phyloP scores from a whole-genome alignment of 441 rosid genomes.

The Eutrema salsugineum region DNA sequence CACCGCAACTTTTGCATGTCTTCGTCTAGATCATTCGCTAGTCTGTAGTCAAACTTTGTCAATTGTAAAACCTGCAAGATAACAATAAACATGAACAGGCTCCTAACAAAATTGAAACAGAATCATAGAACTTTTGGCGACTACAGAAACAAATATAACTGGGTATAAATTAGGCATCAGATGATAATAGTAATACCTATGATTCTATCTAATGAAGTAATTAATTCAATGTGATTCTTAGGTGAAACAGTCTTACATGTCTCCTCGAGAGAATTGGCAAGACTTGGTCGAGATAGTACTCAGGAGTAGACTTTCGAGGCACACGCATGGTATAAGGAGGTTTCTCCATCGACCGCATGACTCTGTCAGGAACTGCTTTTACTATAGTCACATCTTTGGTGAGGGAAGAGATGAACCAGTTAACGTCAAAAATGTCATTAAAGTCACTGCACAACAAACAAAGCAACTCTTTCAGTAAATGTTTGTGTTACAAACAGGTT shows the following conservation, averaged over 20 bases:
- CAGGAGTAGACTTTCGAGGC: constrained; percentile 92
- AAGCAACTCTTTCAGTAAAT: not conserved
- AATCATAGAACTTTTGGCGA: not conserved
- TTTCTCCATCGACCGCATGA: constrained; percentile 93
- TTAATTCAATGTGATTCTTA: not conserved
- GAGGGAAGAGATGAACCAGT: constrained; percentile 91
- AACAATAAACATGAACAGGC: constrained; percentile 21
- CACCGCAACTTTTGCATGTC: constrained; percentile 92
- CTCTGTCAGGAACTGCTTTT: constrained; percentile 89
- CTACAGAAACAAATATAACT: not conserved
- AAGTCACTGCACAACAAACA: constrained; percentile 70
- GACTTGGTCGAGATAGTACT: constrained; percentile 95
- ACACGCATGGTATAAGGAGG: constrained; percentile 97
- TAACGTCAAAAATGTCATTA: constrained; percentile 79
- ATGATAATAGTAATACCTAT: not conserved
- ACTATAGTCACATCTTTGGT: constrained; percentile 87
- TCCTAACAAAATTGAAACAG: constrained; percentile 1
- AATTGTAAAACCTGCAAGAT: constrained; percentile 85
- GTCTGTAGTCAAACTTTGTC: constrained; percentile 98
- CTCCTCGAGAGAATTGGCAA: constrained; percentile 79
- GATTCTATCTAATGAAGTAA: not conserved
- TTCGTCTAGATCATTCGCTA: constrained; percentile 80
- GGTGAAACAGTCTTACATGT: constrained; percentile 27
- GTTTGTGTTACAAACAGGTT: not conserved
- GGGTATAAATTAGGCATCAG: not conserved